These are phyloP conservation scores for Inonotus obliquus DNA, from an alignment of 1,284 basidiomycete species.

Conservation along the genomic window DNA sequence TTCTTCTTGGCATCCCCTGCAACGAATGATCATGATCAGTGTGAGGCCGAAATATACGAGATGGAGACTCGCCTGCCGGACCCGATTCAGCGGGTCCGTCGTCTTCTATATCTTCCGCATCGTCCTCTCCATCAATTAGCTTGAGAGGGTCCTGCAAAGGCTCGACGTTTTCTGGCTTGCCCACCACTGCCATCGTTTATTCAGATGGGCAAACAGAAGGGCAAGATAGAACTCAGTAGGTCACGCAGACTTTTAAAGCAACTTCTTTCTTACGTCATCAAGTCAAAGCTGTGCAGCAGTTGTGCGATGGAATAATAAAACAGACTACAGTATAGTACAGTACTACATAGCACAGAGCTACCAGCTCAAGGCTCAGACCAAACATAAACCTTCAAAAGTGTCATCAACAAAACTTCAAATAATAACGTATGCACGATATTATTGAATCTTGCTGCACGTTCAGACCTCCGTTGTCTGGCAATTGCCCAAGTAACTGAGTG, in stretches of 20 bases:
- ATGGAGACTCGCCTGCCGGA: slow-evolving; percentile 17
- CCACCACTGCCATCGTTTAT: neutral
- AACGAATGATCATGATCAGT: neutral
- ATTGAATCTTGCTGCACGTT: neutral
- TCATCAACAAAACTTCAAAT: neutral
- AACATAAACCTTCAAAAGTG: neutral
- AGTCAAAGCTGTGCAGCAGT: neutral
- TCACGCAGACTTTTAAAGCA: neutral
- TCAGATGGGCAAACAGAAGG: neutral
- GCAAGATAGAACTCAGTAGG: neutral
- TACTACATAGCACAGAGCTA: neutral
- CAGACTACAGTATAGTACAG: neutral
- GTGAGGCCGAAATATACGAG: neutral
- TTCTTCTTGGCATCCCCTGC: slow-evolving; percentile 62
- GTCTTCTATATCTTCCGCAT: slow-evolving; percentile 28
- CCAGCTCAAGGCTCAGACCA: neutral
- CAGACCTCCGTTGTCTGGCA: neutral
- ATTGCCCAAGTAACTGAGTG: neutral
- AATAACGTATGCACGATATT: neutral
- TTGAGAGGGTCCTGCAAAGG: neutral
- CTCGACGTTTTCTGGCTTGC: neutral
- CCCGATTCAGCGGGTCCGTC: slow-evolving; percentile 25
- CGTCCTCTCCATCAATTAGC: slow-evolving; percentile 24
- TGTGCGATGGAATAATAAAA: neutral
- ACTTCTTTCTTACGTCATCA: neutral